Percentiles rank a stretch among this genome's conserved stretches.
These are phyloP conservation scores for Castanospermum australe DNA, from an alignment of 306 rosid species.

Conservation along the genomic window DNA sequence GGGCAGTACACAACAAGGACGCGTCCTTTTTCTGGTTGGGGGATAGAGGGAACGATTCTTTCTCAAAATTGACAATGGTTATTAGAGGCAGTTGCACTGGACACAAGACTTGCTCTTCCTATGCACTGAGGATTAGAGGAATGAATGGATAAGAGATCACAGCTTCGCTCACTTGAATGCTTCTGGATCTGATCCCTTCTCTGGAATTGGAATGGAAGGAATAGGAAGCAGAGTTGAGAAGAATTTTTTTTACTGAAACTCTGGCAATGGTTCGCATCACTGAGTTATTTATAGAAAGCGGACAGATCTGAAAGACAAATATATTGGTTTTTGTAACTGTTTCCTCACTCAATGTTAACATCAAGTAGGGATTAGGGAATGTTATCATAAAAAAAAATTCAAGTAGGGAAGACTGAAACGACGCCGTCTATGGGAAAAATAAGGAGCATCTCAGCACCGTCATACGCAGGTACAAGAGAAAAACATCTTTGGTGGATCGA, in stretches of 20 bases:
- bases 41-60: not conserved
- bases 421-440: not conserved
- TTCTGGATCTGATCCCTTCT: constrained; percentile 35
- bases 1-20: not conserved
- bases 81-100: not conserved
- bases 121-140: not conserved
- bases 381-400: no score
- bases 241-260: not conserved
- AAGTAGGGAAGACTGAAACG: not conserved
- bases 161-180: not conserved
- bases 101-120: not conserved
- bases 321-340: not conserved
- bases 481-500: not conserved
- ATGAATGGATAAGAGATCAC: not conserved
- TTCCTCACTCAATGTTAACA: constrained; percentile 12
- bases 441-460: constrained; percentile 22
- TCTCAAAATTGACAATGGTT: not conserved
- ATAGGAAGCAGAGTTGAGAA: not conserved
- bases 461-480: not conserved
- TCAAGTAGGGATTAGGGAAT: no score
- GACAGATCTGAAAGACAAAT: constrained; percentile 30
- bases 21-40: not conserved
- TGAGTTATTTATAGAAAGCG: constrained; percentile 25
- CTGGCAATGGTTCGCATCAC: not conserved
- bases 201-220: not conserved